Evolutionary conservation across 768 basidiomycete genomes (phyloP).

Genomic region (Mycena indigotica): DNA sequence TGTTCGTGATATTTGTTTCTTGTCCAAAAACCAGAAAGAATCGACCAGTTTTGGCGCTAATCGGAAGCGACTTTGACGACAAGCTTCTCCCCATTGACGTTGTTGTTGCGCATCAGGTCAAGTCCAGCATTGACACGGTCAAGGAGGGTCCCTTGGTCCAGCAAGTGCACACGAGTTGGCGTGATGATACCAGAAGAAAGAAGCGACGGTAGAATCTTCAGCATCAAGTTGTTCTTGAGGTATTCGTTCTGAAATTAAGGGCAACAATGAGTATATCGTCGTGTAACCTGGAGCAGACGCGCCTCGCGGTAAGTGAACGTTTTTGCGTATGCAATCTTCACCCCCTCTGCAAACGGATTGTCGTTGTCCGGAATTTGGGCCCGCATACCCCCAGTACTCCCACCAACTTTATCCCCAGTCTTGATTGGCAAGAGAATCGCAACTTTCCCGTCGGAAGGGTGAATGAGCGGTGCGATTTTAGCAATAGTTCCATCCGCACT

Average conservation of each 20-base stretch:
- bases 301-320: slow-evolving; percentile 8
- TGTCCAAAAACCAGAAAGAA: too few species aligned
- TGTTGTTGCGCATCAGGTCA: slow-evolving; percentile 47
- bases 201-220: slow-evolving; percentile 46
- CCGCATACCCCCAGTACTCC: slow-evolving; percentile 6
- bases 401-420: slow-evolving; percentile 18
- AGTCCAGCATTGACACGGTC: slow-evolving; percentile 46
- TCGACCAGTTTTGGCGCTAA: too few species aligned
- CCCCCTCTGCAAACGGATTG: slow-evolving; percentile 10
- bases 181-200: slow-evolving; percentile 41
- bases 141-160: slow-evolving; percentile 45
- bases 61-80: slow-evolving; percentile 44
- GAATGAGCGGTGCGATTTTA: slow-evolving; percentile 29
- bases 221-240: slow-evolving; percentile 47
- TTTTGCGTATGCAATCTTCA: background rate
- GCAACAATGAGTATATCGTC: background rate
- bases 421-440: slow-evolving; percentile 37
- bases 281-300: background rate
- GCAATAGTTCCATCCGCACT: slow-evolving; percentile 31
- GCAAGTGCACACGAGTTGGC: slow-evolving; percentile 42
- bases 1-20: too few species aligned
- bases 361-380: background rate
- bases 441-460: slow-evolving; percentile 24
- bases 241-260: slow-evolving; percentile 36
- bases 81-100: slow-evolving; percentile 54